A percentile compares a stretch with the other conserved stretches of the same genome.
phyloP scores from a whole-genome alignment of 2,329 filamentous ascomycete genomes.

The Penicillium paneum region DNA sequence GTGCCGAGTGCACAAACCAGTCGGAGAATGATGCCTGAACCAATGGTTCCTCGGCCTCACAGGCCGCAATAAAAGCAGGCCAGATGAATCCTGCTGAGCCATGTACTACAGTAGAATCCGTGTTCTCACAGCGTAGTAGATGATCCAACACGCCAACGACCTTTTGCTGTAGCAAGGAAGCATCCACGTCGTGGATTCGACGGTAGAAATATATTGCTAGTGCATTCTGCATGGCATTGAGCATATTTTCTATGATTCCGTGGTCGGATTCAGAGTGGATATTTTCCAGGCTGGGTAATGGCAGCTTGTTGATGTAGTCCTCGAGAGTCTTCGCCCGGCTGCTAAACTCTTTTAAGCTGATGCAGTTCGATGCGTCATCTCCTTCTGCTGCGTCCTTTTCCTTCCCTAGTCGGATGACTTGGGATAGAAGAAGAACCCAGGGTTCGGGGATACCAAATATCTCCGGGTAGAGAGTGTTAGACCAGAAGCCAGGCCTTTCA shows the following conservation, averaged over 20 bases:
- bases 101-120: slow-evolving; percentile 32
- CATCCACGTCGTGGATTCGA: slow-evolving; percentile 42
- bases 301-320: slow-evolving; percentile 22
- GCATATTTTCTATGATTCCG: slow-evolving; percentile 29
- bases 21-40: slow-evolving; percentile 36
- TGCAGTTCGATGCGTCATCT: slow-evolving; percentile 1
- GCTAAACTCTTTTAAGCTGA: slow-evolving; percentile 32
- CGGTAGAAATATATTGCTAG: slow-evolving; percentile 49
- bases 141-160: slow-evolving; percentile 39
- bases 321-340: slow-evolving; percentile 35
- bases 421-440: slow-evolving; percentile 42
- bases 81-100: slow-evolving; percentile 42
- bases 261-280: slow-evolving; percentile 11
- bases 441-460: slow-evolving; percentile 48
- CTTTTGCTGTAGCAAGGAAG: slow-evolving; percentile 41
- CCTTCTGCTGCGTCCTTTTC: slow-evolving; percentile 38
- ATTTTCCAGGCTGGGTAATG: slow-evolving; percentile 11
- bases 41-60: slow-evolving; percentile 39
- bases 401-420: slow-evolving; percentile 44
- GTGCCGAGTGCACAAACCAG: slow-evolving; percentile 33
- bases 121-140: slow-evolving; percentile 35
- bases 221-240: slow-evolving; percentile 44
- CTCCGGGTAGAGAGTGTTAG: slow-evolving; percentile 44
- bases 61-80: slow-evolving; percentile 47
- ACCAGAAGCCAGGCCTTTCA: slow-evolving; percentile 41